Percentiles rank a stretch among this genome's conserved stretches.
phyloP scores from a whole-genome alignment of 306 rosid species.

The Ammopiptanthus mongolicus region DNA sequence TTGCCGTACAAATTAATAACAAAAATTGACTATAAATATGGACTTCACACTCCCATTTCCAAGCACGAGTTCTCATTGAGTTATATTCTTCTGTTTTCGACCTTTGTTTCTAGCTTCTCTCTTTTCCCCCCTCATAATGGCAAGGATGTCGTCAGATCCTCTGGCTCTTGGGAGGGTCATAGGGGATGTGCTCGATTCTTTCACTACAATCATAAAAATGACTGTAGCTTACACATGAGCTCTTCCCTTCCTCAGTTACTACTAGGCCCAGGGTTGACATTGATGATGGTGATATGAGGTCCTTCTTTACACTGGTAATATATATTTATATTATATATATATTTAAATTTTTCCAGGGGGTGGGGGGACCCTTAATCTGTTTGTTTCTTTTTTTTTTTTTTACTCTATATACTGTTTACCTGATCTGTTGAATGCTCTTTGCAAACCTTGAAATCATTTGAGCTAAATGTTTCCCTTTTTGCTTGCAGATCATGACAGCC shows the following conservation, averaged over 20 bases:
- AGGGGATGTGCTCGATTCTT: slow-evolving; percentile 80
- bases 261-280: slow-evolving; percentile 64
- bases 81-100: not conserved
- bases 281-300: slow-evolving; percentile 75
- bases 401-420: not conserved
- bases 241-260: slow-evolving; percentile 62
- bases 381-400: not conserved
- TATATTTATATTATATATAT: too few species aligned
- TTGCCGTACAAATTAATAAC: too few species aligned
- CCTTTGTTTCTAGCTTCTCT: not conserved
- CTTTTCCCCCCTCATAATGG: slow-evolving; percentile 26
- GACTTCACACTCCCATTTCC: slow-evolving; percentile 18
- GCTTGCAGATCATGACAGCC: slow-evolving; percentile 70
- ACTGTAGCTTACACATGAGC: slow-evolving; percentile 47
- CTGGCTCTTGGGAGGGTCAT: slow-evolving; percentile 70
- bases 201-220: slow-evolving; percentile 54
- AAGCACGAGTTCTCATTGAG: not conserved
- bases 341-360: too few species aligned
- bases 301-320: slow-evolving; percentile 76
- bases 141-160: slow-evolving; percentile 47
- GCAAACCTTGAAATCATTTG: not conserved
- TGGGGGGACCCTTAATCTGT: too few species aligned
- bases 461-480: not conserved
- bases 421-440: not conserved
- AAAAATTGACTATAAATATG: slow-evolving; percentile 7